Conservation (phyloP, 2,329 filamentous ascomycete species). For the Esteya vermicola region DNA sequence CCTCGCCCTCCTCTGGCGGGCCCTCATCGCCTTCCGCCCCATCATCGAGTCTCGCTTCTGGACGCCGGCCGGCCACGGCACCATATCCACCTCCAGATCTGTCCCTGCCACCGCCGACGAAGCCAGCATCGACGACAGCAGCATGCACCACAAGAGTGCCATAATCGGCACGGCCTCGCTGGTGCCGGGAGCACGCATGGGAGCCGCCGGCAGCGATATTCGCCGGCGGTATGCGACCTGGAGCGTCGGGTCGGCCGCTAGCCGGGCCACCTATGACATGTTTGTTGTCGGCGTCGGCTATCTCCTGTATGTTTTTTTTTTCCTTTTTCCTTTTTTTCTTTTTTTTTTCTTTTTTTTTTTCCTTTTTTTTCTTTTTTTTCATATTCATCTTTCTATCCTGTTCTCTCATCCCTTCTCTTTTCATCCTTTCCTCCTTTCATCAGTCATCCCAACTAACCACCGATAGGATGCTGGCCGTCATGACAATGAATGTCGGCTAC, state of each 20-base stretch:
- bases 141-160: too few relatives aligned
- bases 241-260: background rate
- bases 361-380: background rate
- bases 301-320: conserved; percentile 53
- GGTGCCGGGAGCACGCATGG: background rate
- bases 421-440: too few relatives aligned
- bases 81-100: background rate
- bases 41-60: conserved; percentile 47
- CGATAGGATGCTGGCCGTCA: conserved; percentile 74
- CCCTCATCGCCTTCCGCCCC: conserved; percentile 56
- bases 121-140: too few relatives aligned
- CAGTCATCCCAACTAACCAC: background rate
- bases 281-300: conserved; percentile 66
- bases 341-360: background rate
- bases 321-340: conserved; percentile 13
- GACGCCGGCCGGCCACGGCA: conserved; percentile 13
- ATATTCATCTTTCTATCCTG: too few relatives aligned
- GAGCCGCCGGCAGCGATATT: background rate
- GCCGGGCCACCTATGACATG: conserved; percentile 2
- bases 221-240: background rate
- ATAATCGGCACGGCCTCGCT: background rate
- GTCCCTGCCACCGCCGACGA: background rate
- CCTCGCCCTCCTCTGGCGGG: conserved; percentile 55
- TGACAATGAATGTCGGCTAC: conserved; percentile 75
- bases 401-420: background rate